phyloP scores from a whole-genome alignment of 1,139 yeast genomes.

The Wickerhamomyces sp. region DNA sequence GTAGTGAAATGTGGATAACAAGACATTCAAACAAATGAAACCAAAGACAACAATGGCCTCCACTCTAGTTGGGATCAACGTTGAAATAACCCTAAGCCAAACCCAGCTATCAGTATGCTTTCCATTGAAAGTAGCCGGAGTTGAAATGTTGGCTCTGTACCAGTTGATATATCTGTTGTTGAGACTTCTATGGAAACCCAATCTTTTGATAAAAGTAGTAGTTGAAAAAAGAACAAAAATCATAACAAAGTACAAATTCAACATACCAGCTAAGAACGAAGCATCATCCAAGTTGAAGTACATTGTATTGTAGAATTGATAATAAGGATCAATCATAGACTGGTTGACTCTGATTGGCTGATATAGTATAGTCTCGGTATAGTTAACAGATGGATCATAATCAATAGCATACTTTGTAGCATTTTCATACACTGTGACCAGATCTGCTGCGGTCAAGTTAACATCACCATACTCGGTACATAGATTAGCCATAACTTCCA shows the following conservation, averaged over 20 bases:
- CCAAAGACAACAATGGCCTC: slow-evolving; percentile 41
- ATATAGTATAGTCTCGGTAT: not conserved
- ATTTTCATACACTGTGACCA: not conserved
- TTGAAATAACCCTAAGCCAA: slow-evolving; percentile 7
- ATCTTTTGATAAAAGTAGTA: slow-evolving; percentile 6
- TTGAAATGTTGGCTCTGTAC: slow-evolving; percentile 16
- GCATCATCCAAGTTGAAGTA: slow-evolving; percentile 9
- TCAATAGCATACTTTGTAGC: not conserved
- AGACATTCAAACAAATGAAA: not conserved
- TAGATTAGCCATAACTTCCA: not conserved
- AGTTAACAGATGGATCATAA: not conserved
- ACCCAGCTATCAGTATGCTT: slow-evolving; percentile 11
- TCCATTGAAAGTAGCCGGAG: slow-evolving; percentile 17
- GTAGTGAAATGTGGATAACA: slow-evolving; percentile 16
- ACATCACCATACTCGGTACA: not conserved
- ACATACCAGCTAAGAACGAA: slow-evolving; percentile 8
- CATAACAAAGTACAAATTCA: slow-evolving; percentile 7
- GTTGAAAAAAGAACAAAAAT: slow-evolving; percentile 7
- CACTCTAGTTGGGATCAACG: slow-evolving; percentile 56
- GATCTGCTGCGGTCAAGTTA: not conserved
- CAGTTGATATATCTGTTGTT: slow-evolving; percentile 12
- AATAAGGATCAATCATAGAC: not conserved
- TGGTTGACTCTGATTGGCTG: not conserved
- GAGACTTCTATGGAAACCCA: slow-evolving; percentile 12
- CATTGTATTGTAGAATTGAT: not conserved